These are phyloP conservation scores for Kwoniella dejecticola DNA, from an alignment of 768 basidiomycete genomes.

Conservation along the genomic window DNA sequence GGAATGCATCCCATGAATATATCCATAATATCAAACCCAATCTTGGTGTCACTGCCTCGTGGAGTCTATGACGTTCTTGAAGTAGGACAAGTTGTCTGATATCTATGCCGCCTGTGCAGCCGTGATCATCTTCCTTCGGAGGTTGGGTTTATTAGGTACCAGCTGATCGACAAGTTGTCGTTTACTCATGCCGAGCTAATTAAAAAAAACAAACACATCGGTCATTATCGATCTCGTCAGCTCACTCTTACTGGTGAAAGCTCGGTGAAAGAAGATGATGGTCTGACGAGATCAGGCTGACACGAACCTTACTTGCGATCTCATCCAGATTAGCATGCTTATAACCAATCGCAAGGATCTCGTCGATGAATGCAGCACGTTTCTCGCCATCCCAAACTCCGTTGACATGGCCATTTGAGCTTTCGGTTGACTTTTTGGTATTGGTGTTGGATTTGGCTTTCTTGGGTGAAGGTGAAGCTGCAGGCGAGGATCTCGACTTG, in stretches of 20 bases:
- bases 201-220: not conserved
- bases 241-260: not conserved
- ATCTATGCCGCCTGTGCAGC: constrained; percentile 15
- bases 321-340: constrained; percentile 30
- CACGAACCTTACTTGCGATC: constrained; percentile 20
- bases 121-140: constrained; percentile 27
- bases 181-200: constrained; percentile 34
- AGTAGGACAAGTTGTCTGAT: not conserved
- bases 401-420: not conserved
- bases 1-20: too few species aligned
- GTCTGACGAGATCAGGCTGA: too few species aligned
- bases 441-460: not conserved
- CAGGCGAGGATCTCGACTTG: too few species aligned
- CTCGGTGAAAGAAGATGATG: too few species aligned
- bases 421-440: not conserved
- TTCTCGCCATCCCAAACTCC: constrained; percentile 32
- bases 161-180: constrained; percentile 39
- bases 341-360: constrained; percentile 33
- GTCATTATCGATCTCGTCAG: not conserved
- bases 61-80: too few species aligned
- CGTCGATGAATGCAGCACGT: constrained; percentile 26
- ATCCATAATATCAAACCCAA: too few species aligned
- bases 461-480: constrained; percentile 5
- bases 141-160: constrained; percentile 30
- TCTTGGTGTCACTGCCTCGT: too few species aligned